Conservation (phyloP, 2,329 filamentous ascomycete species). For the Fusarium duplospermum region DNA sequence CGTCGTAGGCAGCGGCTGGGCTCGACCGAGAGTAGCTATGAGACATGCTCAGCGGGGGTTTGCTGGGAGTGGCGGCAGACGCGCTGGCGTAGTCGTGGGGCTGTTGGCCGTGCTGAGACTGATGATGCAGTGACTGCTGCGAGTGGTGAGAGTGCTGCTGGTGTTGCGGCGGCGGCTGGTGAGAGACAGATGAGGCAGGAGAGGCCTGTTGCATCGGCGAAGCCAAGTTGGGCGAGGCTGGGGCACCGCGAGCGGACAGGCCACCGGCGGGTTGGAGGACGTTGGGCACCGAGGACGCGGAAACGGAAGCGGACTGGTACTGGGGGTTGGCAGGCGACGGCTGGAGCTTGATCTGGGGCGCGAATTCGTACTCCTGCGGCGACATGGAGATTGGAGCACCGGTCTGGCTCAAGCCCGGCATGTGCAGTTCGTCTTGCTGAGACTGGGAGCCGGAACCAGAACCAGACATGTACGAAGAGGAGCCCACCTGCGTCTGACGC, state of each 20-base stretch:
- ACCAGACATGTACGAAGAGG: slow-evolving; percentile 35
- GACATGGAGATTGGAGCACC: slow-evolving; percentile 50
- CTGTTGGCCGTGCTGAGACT: slow-evolving; percentile 67
- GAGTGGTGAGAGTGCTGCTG: slow-evolving; percentile 49
- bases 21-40: slow-evolving; percentile 89
- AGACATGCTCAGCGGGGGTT: slow-evolving; percentile 72
- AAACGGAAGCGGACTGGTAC: slow-evolving; percentile 54
- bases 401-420: slow-evolving; percentile 58
- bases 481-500: slow-evolving; percentile 43
- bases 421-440: slow-evolving; percentile 66
- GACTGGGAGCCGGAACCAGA: slow-evolving; percentile 37
- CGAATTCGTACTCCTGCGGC: slow-evolving; percentile 63
- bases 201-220: slow-evolving; percentile 58
- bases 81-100: slow-evolving; percentile 56
- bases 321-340: slow-evolving; percentile 55
- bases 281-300: slow-evolving; percentile 63
- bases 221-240: slow-evolving; percentile 55
- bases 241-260: slow-evolving; percentile 48
- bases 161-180: slow-evolving; percentile 51
- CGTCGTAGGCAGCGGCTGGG: slow-evolving; percentile 72
- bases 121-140: slow-evolving; percentile 46
- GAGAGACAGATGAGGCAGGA: slow-evolving; percentile 45
- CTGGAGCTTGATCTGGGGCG: slow-evolving; percentile 65
- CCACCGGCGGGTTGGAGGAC: slow-evolving; percentile 67
- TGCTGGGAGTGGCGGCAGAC: slow-evolving; percentile 63